Evolutionary conservation across 169 alveolate genomes (phyloP), one percentile per base, ranked within the genome.

Genomic region (Eimeria acervulina): DNA sequence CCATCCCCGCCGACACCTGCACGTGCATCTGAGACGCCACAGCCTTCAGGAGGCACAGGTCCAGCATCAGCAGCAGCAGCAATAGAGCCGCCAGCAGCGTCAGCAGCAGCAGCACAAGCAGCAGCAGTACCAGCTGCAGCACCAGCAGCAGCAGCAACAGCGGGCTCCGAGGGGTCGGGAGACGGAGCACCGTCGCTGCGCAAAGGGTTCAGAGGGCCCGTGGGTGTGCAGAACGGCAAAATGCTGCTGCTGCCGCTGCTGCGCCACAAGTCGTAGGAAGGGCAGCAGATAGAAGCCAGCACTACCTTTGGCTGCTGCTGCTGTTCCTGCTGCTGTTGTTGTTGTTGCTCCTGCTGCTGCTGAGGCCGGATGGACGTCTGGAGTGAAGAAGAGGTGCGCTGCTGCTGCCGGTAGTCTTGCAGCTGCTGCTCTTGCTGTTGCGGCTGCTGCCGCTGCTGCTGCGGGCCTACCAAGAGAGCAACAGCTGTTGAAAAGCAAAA

Each of bases 241-340:
- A 83, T 42, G 74, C 36, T 51, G 72, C 72, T 83, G 91, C 91
- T 52, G 38, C 87, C 33, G 89, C 89, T 42, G 91, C 91, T 47
- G 74, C 61, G 31, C 91, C 91, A 83, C 76, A 83, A 38, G 72
- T 44, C 91, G 59, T 83, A 83, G 1, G 91, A 83, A 33, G 91
- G 91, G 76, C 91, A 83, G 47, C 91, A 83, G 47, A 83, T 83
- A 63, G 91, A 83, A 31, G 91, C 91, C 33, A 83, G 31, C 52
- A 83, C 91, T 44, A 83, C 76, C 21, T 19, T 13, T n/a, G 91
- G 91, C n/a, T 51, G 91, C 91, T 83, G 88, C 88, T 1, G 88
- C 66, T 78, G 66, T 15, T 78, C 68, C 66, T 78, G 88, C 36
- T 78, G 88, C 63, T 78, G 33, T 28, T 78, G 88, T 21, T 78